Conservation (phyloP, 202 grass and related monocot genomes). For the Eragrostis tef region DNA sequence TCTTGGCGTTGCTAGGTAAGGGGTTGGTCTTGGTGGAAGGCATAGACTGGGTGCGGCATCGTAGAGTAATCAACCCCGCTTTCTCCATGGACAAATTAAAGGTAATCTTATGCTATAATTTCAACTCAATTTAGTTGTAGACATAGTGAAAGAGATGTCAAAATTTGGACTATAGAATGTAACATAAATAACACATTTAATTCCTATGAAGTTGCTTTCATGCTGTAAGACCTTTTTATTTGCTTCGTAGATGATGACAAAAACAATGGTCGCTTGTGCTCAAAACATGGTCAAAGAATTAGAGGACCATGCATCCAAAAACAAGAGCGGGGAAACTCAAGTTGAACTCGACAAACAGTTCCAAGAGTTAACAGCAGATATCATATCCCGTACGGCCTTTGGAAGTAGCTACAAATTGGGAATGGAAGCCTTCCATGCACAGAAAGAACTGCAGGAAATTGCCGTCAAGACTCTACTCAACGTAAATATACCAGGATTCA, state of each 20-base stretch:
- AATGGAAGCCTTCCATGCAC: constrained; percentile 49
- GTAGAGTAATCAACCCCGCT: constrained; percentile 50
- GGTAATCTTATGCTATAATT: not conserved
- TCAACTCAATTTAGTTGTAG: not conserved
- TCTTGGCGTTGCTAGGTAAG: constrained; percentile 42
- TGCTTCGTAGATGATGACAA: constrained; percentile 42
- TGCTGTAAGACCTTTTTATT: no score
- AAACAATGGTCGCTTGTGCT: constrained; percentile 49
- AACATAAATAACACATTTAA: not conserved
- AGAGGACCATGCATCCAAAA: constrained; percentile 26
- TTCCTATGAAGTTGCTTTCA: not conserved
- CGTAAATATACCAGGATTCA: constrained; percentile 47
- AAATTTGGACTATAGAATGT: not conserved
- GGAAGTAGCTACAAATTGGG: constrained; percentile 47
- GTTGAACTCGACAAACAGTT: constrained; percentile 46
- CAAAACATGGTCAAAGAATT: constrained; percentile 37
- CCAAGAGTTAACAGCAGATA: constrained; percentile 48
- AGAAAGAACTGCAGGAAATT: constrained; percentile 37
- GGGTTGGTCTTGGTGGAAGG: constrained; percentile 42
- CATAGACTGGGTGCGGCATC: constrained; percentile 54
- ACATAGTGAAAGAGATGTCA: not conserved
- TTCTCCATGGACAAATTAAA: constrained; percentile 63
- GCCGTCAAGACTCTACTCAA: constrained; percentile 21
- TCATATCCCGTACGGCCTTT: constrained; percentile 54
- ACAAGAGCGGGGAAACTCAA: constrained; percentile 25